phyloP scores from a whole-genome alignment of 805 yeast genomes.

The Saturnispora serradocipensis region DNA sequence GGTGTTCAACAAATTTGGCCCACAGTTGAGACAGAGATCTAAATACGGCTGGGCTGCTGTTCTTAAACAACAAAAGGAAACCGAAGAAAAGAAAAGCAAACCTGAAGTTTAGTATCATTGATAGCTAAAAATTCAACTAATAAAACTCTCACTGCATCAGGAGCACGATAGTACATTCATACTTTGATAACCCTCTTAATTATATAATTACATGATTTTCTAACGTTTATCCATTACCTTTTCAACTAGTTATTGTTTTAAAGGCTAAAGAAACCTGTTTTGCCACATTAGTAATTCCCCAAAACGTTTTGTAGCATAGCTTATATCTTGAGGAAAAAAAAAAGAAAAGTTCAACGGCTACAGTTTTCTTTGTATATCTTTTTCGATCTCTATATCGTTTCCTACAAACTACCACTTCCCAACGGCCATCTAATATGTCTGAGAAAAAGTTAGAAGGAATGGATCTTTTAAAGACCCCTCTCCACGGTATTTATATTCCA shows the following conservation, averaged over 20 bases:
- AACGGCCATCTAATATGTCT: background rate
- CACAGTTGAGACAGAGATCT: constrained; percentile 44
- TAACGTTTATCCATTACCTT: background rate
- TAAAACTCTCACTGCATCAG: background rate
- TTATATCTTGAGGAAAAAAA: background rate
- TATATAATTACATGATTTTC: background rate
- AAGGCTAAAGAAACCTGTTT: background rate
- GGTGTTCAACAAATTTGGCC: constrained; percentile 53
- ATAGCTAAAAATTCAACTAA: background rate
- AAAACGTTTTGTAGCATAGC: too few species aligned
- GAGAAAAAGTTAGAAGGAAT: constrained; percentile 17
- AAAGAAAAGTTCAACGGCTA: background rate
- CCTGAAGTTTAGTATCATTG: background rate
- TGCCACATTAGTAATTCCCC: too few species aligned
- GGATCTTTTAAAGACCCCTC: constrained; percentile 55
- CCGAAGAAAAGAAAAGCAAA: background rate
- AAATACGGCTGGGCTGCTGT: constrained; percentile 51
- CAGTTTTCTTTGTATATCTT: background rate
- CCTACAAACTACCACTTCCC: background rate
- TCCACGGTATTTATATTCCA: constrained; percentile 73
- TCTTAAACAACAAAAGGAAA: constrained; percentile 12
- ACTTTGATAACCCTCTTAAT: background rate
- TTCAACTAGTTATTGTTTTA: background rate
- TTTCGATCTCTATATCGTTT: background rate
- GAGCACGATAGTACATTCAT: background rate